phyloP scores from a whole-genome alignment of 768 basidiomycete genomes.

The Calocybe gangraenosa region DNA sequence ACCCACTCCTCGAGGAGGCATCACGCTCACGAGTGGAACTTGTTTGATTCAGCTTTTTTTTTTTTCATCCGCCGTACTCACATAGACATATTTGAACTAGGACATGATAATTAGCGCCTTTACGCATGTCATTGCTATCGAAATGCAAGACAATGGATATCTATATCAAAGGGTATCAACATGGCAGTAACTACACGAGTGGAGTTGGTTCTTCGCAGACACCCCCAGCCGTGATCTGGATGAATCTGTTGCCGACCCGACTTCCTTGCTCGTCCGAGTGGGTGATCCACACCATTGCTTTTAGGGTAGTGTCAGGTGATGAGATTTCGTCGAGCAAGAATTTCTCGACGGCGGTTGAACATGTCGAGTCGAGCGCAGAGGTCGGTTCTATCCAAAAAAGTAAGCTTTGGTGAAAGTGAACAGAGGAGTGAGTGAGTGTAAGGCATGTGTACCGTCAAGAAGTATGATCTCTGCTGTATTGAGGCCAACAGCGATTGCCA shows the following conservation, averaged over 20 bases:
- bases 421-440: neutral
- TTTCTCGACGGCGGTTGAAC: constrained; percentile 63
- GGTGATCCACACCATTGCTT: constrained; percentile 85
- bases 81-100: too few species aligned
- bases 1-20: neutral
- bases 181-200: constrained; percentile 6
- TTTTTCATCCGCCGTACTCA: too few species aligned
- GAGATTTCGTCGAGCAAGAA: constrained; percentile 51
- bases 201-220: constrained; percentile 34
- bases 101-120: too few species aligned
- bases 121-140: too few species aligned
- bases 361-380: constrained; percentile 74
- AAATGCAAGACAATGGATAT: too few species aligned
- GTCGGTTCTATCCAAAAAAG: constrained; percentile 65
- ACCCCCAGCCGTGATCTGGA: constrained; percentile 42
- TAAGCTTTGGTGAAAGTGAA: neutral
- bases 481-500: constrained; percentile 72
- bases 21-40: constrained; percentile 3
- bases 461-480: constrained; percentile 76
- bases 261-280: constrained; percentile 79
- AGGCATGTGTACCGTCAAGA: constrained; percentile 58
- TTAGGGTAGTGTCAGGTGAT: constrained; percentile 44
- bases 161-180: too few species aligned
- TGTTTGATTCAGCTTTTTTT: too few species aligned
- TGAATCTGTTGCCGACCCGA: constrained; percentile 68